These are phyloP conservation scores for Stephanodiscus triporus DNA, from an alignment of 108 stramenopile species.

Conservation along the genomic window DNA sequence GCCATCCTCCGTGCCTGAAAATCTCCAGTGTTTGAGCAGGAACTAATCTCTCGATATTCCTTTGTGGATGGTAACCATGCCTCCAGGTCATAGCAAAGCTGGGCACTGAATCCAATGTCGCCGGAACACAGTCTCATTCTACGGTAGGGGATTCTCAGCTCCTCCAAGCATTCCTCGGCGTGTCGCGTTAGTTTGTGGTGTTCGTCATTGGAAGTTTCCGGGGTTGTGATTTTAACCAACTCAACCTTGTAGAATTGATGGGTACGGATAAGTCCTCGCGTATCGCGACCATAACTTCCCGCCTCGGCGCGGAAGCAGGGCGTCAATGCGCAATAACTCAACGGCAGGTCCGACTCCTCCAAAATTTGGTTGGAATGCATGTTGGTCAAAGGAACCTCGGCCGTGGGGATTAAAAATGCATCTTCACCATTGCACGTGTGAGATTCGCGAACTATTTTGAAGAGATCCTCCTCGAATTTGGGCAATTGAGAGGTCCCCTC, in stretches of 20 bases:
- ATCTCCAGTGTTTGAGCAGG: slow-evolving; percentile 95
- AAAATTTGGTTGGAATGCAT: slow-evolving; percentile 85
- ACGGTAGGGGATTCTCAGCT: slow-evolving; percentile 90
- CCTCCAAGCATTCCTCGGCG: slow-evolving; percentile 87
- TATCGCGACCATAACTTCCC: slow-evolving; percentile 94
- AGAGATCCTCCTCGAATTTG: slow-evolving; percentile 96
- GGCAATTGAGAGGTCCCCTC: slow-evolving; percentile 96
- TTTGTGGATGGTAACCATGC: slow-evolving; percentile 96
- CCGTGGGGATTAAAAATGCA: slow-evolving; percentile 97
- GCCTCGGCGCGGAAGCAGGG: slow-evolving; percentile 99
- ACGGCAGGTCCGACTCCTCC: slow-evolving; percentile 88
- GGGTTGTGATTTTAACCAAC: slow-evolving; percentile 92
- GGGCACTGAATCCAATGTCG: slow-evolving; percentile 95
- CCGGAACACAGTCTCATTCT: slow-evolving; percentile 94
- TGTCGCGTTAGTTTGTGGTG: slow-evolving; percentile 88
- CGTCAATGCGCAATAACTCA: slow-evolving; percentile 87
- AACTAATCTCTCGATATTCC: slow-evolving; percentile 95
- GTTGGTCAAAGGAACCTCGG: slow-evolving; percentile 96
- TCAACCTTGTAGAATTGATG: slow-evolving; percentile 99
- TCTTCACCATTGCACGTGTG: slow-evolving; percentile 97
- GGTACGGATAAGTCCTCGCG: slow-evolving; percentile 94
- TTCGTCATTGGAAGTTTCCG: slow-evolving; percentile 77
- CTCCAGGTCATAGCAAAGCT: slow-evolving; percentile 97
- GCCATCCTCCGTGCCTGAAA: slow-evolving; percentile 97
- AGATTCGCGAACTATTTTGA: slow-evolving; percentile 76